Conservation (phyloP, 2,329 filamentous ascomycete genomes). For the Phyllosticta citriasiana region DNA sequence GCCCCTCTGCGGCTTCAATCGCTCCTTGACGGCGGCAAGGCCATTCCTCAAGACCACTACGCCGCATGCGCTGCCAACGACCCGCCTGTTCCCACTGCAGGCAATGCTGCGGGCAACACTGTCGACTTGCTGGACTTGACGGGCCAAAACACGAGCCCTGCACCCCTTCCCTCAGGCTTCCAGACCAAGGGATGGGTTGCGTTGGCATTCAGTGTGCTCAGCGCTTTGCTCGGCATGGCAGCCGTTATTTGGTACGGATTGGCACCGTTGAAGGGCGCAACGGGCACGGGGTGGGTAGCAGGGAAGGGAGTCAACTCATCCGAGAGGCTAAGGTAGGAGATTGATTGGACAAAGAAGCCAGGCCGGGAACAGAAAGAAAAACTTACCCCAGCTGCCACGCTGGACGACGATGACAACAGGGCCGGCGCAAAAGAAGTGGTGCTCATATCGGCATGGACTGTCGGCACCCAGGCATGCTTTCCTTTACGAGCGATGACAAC, state of each 20-base stretch:
- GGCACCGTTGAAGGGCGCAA: constrained; percentile 16
- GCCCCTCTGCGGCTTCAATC: constrained; percentile 43
- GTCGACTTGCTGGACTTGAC: constrained; percentile 47
- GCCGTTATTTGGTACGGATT: constrained; percentile 60
- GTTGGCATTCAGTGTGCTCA: constrained; percentile 60
- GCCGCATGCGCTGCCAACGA: constrained; percentile 47
- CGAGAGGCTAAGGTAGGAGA: not conserved
- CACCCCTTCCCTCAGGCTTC: constrained; percentile 56
- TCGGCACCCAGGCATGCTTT: not conserved
- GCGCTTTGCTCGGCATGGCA: constrained; percentile 57
- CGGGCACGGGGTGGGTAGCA: not conserved
- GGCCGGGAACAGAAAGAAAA: not conserved
- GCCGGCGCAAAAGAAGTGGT: not conserved
- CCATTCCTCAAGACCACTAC: constrained; percentile 53
- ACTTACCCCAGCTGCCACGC: not conserved
- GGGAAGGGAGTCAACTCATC: not conserved
- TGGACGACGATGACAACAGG: not conserved
- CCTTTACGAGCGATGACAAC: not conserved
- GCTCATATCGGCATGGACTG: not conserved
- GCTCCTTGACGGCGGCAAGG: constrained; percentile 37
- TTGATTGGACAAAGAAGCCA: not conserved
- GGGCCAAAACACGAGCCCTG: constrained; percentile 43
- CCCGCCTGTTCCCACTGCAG: constrained; percentile 38
- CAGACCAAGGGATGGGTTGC: constrained; percentile 62
- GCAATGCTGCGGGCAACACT: constrained; percentile 69